These are phyloP conservation scores for Pichia sp. DNA, from an alignment of 1,139 yeast genomes.

Conservation along the genomic window DNA sequence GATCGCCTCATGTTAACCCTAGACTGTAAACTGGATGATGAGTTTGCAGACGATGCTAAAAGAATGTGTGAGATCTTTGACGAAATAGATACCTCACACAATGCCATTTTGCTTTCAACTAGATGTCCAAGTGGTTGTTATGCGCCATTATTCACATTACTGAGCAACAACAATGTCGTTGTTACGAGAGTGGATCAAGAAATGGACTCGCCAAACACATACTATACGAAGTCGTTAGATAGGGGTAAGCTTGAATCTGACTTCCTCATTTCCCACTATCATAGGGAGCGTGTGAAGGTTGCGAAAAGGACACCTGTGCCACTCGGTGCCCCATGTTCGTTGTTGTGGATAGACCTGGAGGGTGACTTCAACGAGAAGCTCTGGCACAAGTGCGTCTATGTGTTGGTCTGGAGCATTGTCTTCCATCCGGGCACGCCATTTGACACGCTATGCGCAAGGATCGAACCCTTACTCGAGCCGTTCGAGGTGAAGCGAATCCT, in stretches of 20 bases:
- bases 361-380: constrained; percentile 56
- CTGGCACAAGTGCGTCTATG: constrained; percentile 56
- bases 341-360: constrained; percentile 66
- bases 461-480: constrained; percentile 43
- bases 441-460: constrained; percentile 34
- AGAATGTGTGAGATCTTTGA: constrained; percentile 40
- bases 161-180: constrained; percentile 38
- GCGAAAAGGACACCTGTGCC: constrained; percentile 42
- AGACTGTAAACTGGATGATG: constrained; percentile 39
- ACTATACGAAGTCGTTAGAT: constrained; percentile 61
- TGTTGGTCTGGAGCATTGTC: constrained; percentile 48
- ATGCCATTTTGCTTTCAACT: constrained; percentile 57
- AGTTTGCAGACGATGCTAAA: constrained; percentile 45
- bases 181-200: constrained; percentile 53
- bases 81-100: constrained; percentile 39
- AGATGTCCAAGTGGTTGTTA: constrained; percentile 56
- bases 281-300: constrained; percentile 6
- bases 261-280: constrained; percentile 36
- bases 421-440: constrained; percentile 64
- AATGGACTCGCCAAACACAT: constrained; percentile 44
- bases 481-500: constrained; percentile 50
- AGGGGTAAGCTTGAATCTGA: constrained; percentile 62
- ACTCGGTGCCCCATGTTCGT: constrained; percentile 57
- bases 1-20: constrained; percentile 49
- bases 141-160: constrained; percentile 48